phyloP scores from a whole-genome alignment of 345 rosid species.

The Salix koriyanagi region DNA sequence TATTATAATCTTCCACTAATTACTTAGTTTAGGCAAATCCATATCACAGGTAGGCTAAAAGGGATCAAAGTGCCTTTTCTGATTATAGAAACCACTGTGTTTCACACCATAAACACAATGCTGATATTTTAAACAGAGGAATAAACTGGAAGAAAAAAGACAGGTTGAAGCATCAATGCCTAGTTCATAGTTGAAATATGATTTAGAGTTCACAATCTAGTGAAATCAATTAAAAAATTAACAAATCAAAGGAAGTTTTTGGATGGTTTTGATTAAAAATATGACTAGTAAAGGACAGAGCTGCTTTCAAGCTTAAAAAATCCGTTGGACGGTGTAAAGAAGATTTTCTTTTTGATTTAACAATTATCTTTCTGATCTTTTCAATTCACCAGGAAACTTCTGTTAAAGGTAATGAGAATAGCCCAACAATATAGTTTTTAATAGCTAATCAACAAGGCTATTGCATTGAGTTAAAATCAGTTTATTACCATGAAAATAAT shows the following conservation, averaged over 20 bases:
- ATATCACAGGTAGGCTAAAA: slow-evolving; percentile 16
- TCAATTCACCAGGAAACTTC: background rate
- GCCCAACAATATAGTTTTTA: background rate
- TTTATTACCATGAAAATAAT: background rate
- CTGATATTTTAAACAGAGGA: background rate
- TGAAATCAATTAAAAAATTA: slow-evolving; percentile 1
- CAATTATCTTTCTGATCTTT: background rate
- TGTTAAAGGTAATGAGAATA: background rate
- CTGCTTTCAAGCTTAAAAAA: background rate
- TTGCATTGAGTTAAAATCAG: background rate
- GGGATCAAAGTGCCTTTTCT: background rate
- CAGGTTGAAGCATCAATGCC: background rate
- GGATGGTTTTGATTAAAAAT: background rate
- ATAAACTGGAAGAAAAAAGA: background rate
- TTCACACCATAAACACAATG: slow-evolving; percentile 1
- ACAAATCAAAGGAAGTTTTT: background rate
- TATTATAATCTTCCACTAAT: slow-evolving; percentile 8
- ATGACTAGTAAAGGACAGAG: background rate
- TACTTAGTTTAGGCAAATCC: background rate
- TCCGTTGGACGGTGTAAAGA: background rate
- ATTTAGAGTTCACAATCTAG: slow-evolving; percentile 7
- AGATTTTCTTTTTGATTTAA: background rate
- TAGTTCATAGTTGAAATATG: slow-evolving; percentile 10
- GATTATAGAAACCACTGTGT: background rate
- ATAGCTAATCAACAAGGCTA: background rate